Base-by-base conservation (phyloP, 2,329 filamentous ascomycete genomes). In the Daldinia sp. region DNA sequence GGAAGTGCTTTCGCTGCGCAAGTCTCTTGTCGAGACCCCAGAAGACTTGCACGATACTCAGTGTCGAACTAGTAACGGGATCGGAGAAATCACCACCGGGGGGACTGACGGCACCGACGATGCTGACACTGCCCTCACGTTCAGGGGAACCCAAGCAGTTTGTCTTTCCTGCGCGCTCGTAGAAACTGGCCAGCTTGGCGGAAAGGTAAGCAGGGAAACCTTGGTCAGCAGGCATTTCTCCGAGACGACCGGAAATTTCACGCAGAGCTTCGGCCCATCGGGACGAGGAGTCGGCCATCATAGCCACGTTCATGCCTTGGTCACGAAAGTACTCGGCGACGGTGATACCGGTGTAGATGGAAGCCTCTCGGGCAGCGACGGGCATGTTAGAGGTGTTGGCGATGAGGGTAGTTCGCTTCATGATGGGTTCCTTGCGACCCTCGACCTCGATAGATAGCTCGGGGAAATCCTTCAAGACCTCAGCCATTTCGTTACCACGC, bases 381-480 rank as follows among this genome's bases (percentile, higher is more conserved):
- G 95, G 95, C 95, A 99, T 99, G 85, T 99, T 99, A 73, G 95
- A 99, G 41, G 95, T 99, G 82, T 99, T 99, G 78, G 95, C 95
- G 76, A 99, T 98, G 64, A 99, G 86, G 19, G 93, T 96, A 13
- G 95, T 99, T 78, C 95, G 94, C 88, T 99, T 99, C 95, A 99
- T 99, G 83, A 99, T 99, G 71, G 94, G 94, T 78, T 99, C 95
- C 81, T 94, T 90, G 76, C 94, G 93, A 73, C 95, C 95, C 41
- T 97, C 90, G 71, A 98, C 88, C 15, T 96, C 90, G 76, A 99
- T 99, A 48, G 92, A 91, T 69, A 99, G 91, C 86, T 98, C 94
- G 62, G 95, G 95, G 85, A 99, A 99, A 81, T 99, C 95, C 91
- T 97, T 98, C 86, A 99, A 86, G 71, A 99, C 95, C 86, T 99